Evolutionary conservation across 1,139 yeast genomes (phyloP), one percentile per base, ranked within the genome.

Genomic region (Yamadazyma pseudoaaseri): DNA sequence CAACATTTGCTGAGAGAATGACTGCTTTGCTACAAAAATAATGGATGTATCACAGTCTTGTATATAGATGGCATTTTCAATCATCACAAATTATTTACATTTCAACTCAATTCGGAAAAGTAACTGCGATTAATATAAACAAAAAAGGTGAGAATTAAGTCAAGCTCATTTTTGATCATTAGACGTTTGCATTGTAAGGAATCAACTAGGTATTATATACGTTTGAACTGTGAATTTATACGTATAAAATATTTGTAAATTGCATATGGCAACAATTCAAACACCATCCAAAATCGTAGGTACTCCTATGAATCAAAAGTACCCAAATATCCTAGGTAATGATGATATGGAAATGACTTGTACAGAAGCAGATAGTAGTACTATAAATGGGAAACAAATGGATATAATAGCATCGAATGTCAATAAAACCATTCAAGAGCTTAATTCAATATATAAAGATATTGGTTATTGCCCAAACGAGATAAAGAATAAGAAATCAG

Each of bases 391-490:
- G 9, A 38, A 41, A 29, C 54, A 56, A 31, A 45, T 60, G 26
- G 62, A 56, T 29, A 30, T 45, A 9, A 58, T 60, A 12, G 55
- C 60, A 3, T 37, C 43, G n/a, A 54, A 52, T 30, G 60, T 70
- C 20, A 63, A 62, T 37, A 44, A 49, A 14, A 62, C 73, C 5
- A 58, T 70, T 11, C 49, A 48, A 20, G 67, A 65, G 23, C 49
- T 70, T 27, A 56, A 59, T 36, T 30, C 34, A 1, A 59, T 65
- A 8, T 70, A 68, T 40, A 49, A 49, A 27, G 55, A 56, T 32
- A 70, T 70, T 16, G 76, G 76, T 2, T 70, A 61, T 45, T 50
- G 69, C 1, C 36, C 54, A 2, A 38, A 46, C 3, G 73, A 70
- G 37, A 61, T 64, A 8, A 35, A 61, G 3, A 43, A 46, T 14